Percentiles rank a stretch among this genome's conserved stretches.
These are phyloP conservation scores for Tilletia horrida DNA, from an alignment of 1,284 basidiomycete species.

Conservation along the genomic window DNA sequence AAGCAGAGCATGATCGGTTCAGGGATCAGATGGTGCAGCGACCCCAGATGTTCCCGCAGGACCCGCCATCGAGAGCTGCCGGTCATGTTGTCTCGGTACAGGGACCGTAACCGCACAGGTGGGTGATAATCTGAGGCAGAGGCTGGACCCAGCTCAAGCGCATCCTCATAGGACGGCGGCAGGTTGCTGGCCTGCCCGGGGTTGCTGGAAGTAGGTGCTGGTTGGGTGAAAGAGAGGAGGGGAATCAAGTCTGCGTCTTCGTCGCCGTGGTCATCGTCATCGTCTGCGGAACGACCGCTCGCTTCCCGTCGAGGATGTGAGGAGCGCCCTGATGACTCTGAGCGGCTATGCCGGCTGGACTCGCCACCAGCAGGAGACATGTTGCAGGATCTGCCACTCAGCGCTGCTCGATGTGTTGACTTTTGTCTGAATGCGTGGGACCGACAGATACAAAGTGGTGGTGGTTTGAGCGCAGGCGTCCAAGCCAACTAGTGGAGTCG, in stretches of 20 bases:
- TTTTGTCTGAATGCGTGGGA: too few species aligned
- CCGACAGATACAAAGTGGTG: too few species aligned
- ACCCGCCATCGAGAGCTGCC: neutral
- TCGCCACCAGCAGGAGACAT: too few species aligned
- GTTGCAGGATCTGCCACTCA: too few species aligned
- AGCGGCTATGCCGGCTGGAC: too few species aligned
- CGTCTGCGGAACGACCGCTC: neutral
- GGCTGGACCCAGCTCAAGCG: constrained; percentile 6
- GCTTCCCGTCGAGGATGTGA: constrained; percentile 2
- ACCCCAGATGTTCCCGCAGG: neutral
- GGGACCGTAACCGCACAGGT: constrained; percentile 9
- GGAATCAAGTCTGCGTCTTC: constrained; percentile 11
- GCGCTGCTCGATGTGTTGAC: too few species aligned
- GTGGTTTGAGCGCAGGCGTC: too few species aligned
- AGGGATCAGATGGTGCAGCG: constrained; percentile 9
- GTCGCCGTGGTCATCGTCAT: constrained; percentile 7
- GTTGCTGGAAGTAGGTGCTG: neutral
- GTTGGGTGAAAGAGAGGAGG: constrained; percentile 5
- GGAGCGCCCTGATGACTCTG: too few species aligned
- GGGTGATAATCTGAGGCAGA: constrained; percentile 10
- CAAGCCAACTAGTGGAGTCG: too few species aligned
- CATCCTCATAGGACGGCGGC: constrained; percentile 13
- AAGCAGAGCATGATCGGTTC: constrained; percentile 12
- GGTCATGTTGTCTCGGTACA: neutral
- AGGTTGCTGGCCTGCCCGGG: neutral